phyloP scores from a whole-genome alignment of 1,139 yeast species.

The Kodamaea sp. region DNA sequence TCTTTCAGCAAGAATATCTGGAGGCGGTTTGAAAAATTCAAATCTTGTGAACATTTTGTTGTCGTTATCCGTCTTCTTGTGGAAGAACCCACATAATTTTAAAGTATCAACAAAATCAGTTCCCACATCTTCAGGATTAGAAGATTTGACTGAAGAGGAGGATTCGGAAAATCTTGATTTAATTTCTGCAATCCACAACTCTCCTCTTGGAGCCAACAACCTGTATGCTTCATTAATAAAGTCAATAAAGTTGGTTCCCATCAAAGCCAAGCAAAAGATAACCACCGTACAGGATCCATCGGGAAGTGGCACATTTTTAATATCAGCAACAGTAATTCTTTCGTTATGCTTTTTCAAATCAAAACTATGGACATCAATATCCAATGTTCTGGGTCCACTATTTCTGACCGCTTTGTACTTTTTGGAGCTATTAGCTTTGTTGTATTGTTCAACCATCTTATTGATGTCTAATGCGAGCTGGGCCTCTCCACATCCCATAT shows the following conservation, averaged over 20 bases:
- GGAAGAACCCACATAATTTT: constrained; percentile 80
- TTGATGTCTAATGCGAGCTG: constrained; percentile 70
- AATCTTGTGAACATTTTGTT: constrained; percentile 95
- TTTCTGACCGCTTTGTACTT: constrained; percentile 28
- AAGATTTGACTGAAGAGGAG: constrained; percentile 22
- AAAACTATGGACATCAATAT: constrained; percentile 78
- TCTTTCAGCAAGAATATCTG: constrained; percentile 66
- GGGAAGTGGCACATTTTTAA: constrained; percentile 80
- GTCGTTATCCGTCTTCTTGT: constrained; percentile 79
- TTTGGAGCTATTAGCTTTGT: constrained; percentile 22
- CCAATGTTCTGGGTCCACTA: constrained; percentile 31
- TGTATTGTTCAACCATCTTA: constrained; percentile 46
- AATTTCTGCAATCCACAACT: constrained; percentile 96
- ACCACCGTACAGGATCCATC: constrained; percentile 82
- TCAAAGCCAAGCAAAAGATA: constrained; percentile 86
- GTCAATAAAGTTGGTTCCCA: constrained; percentile 96
- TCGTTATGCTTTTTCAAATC: constrained; percentile 87
- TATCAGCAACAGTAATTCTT: constrained; percentile 92
- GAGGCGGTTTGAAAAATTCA: constrained; percentile 87
- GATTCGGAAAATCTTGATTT: constrained; percentile 82
- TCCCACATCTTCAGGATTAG: constrained; percentile 47
- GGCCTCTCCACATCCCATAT: constrained; percentile 99
- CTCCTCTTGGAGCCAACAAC: constrained; percentile 86
- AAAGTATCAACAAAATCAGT: constrained; percentile 77
- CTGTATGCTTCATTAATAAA: constrained; percentile 89